A percentile compares a stretch with the other conserved stretches of the same genome.
These are phyloP conservation scores for Choiromyces venosus DNA, from an alignment of 495 filamentous ascomycete species.

Conservation along the genomic window DNA sequence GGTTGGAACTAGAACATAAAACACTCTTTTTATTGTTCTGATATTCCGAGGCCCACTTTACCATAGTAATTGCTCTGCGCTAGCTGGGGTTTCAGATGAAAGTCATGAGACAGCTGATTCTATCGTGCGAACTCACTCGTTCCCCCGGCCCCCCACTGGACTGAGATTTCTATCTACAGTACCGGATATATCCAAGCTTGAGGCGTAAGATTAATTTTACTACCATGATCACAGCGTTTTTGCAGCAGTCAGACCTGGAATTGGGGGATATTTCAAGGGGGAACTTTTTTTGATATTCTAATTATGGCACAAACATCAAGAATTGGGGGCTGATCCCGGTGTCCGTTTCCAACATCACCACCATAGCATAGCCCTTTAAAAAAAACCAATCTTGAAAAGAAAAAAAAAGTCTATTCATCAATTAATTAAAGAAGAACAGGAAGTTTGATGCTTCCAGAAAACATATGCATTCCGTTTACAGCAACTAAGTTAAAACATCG, in stretches of 20 bases:
- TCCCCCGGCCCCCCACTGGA: not conserved
- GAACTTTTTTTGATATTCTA: not conserved
- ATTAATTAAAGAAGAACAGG: not conserved
- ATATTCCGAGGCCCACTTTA: not conserved
- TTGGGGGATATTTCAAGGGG: not conserved
- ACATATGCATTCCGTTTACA: not conserved
- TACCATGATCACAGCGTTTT: too few relatives aligned
- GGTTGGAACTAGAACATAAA: not conserved
- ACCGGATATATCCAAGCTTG: too few relatives aligned
- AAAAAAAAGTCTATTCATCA: not conserved
- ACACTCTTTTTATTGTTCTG: not conserved
- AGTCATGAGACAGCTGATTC: not conserved
- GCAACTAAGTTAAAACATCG: not conserved
- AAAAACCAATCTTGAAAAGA: not conserved
- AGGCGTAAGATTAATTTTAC: not conserved
- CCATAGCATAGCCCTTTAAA: not conserved
- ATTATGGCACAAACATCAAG: not conserved
- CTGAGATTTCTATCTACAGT: not conserved
- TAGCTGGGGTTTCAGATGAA: not conserved
- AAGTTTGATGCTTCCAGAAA: not conserved
- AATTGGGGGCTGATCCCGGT: not conserved
- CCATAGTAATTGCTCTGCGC: not conserved
- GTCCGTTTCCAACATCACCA: not conserved
- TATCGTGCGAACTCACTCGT: not conserved
- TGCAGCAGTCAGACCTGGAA: not conserved